A percentile compares a stretch with the other conserved stretches of the same genome.
Evolutionary conservation across 73 alveolate species (phyloP).

Genomic region (Paramecium biaurelia): DNA sequence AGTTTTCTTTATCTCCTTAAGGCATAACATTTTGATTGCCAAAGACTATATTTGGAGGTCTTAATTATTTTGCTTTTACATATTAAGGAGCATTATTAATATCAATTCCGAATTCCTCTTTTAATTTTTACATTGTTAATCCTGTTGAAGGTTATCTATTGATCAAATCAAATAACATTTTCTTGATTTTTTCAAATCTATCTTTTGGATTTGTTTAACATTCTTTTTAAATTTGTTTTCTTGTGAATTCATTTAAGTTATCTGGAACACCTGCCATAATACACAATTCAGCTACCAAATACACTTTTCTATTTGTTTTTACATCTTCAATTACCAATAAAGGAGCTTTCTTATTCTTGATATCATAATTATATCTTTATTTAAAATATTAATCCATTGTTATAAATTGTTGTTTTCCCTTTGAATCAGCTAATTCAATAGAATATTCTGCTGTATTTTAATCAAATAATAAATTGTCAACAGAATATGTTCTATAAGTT

Average conservation of each 20-base stretch:
- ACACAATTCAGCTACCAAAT: conserved; percentile 36
- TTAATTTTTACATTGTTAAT: background rate
- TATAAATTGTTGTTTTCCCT: background rate
- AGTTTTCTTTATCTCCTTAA: background rate
- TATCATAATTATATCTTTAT: conserved; percentile 24
- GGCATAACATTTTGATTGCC: conserved; percentile 6
- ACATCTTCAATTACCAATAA: background rate
- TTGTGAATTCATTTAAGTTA: background rate
- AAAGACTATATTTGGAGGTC: conserved; percentile 8
- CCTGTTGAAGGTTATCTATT: background rate
- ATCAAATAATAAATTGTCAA: conserved; percentile 4
- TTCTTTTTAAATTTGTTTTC: background rate
- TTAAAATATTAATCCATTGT: conserved; percentile 38
- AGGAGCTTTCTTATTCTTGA: conserved; percentile 22
- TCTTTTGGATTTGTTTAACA: conserved; percentile 30
- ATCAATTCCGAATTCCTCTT: conserved; percentile 10
- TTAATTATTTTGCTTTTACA: background rate
- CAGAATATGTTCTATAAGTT: conserved; percentile 1
- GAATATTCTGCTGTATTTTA: background rate
- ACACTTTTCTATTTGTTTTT: background rate
- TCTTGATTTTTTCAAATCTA: background rate
- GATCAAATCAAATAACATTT: background rate
- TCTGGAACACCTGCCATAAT: conserved; percentile 39
- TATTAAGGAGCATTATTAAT: background rate
- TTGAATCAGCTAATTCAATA: background rate